Percentiles rank a stretch among this genome's conserved stretches.
phyloP scores from a whole-genome alignment of 2,329 filamentous ascomycete species.

The Setomelanomma holmii region DNA sequence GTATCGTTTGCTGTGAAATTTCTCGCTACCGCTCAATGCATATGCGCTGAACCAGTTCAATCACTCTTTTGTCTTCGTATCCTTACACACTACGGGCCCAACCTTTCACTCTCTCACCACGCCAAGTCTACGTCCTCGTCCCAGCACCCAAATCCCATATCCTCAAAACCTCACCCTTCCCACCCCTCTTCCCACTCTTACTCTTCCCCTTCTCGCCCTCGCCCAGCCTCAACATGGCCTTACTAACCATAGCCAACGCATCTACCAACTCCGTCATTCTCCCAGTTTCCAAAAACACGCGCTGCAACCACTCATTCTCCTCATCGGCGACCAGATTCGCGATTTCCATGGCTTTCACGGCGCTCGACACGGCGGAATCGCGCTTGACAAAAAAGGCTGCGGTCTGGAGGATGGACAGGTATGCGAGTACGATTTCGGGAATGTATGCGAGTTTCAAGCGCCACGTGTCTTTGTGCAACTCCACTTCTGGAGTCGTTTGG shows the following conservation, averaged over 20 bases:
- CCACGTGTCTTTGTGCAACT: constrained; percentile 59
- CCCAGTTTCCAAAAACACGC: constrained; percentile 48
- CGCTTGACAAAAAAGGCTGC: constrained; percentile 76
- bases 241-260: constrained; percentile 77
- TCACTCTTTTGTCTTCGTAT: no score
- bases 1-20: no score
- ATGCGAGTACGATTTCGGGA: constrained; percentile 84
- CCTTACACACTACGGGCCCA: background rate
- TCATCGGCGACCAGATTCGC: constrained; percentile 71
- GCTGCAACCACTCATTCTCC: constrained; percentile 42
- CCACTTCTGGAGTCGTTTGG: background rate
- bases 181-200: constrained; percentile 51
- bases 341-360: constrained; percentile 87
- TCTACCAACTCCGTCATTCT: constrained; percentile 55
- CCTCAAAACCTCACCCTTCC: constrained; percentile 51
- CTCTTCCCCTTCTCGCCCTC: constrained; percentile 45
- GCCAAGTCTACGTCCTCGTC: constrained; percentile 8
- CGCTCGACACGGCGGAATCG: constrained; percentile 76
- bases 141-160: constrained; percentile 52
- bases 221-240: constrained; percentile 67
- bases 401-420: constrained; percentile 80
- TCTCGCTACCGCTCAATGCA: background rate
- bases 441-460: constrained; percentile 79
- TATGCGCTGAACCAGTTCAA: background rate
- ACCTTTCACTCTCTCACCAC: background rate